Conservation (phyloP, 2,329 filamentous ascomycete species). For the Knufia petricola region DNA sequence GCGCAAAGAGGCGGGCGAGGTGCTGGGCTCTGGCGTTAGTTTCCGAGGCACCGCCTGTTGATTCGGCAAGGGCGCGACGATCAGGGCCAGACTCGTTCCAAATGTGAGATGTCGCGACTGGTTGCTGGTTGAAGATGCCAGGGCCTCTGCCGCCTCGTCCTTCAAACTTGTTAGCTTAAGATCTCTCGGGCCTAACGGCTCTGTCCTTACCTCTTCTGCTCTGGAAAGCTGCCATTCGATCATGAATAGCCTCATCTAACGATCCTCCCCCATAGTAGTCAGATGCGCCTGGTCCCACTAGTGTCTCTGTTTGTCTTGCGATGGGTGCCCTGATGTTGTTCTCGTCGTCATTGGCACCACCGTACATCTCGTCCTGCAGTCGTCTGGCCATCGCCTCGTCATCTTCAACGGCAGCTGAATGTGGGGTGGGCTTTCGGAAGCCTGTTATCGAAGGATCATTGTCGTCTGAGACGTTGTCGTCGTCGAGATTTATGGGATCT, state of each 20-base stretch:
- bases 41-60: slow-evolving; percentile 57
- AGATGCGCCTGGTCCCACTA: slow-evolving; percentile 60
- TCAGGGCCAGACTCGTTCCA: slow-evolving; percentile 42
- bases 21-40: slow-evolving; percentile 61
- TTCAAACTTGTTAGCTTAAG: neutral
- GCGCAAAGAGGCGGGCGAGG: slow-evolving; percentile 84
- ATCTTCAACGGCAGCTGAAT: slow-evolving; percentile 50
- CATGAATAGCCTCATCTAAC: slow-evolving; percentile 52
- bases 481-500: slow-evolving; percentile 57
- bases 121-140: slow-evolving; percentile 61
- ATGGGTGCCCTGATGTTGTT: slow-evolving; percentile 77
- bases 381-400: slow-evolving; percentile 90
- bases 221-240: slow-evolving; percentile 46
- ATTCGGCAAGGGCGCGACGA: slow-evolving; percentile 44
- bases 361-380: slow-evolving; percentile 85
- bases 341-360: slow-evolving; percentile 38
- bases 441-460: slow-evolving; percentile 32
- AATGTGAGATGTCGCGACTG: slow-evolving; percentile 40
- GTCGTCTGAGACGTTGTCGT: slow-evolving; percentile 38
- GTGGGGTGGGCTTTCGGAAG: slow-evolving; percentile 26
- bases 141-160: slow-evolving; percentile 20
- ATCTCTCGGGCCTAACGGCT: slow-evolving; percentile 12
- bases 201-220: slow-evolving; percentile 25
- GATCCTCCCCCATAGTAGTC: slow-evolving; percentile 37
- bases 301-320: slow-evolving; percentile 78